phyloP scores from a whole-genome alignment of 2,329 filamentous ascomycete species.

The Penicillium occitanis region DNA sequence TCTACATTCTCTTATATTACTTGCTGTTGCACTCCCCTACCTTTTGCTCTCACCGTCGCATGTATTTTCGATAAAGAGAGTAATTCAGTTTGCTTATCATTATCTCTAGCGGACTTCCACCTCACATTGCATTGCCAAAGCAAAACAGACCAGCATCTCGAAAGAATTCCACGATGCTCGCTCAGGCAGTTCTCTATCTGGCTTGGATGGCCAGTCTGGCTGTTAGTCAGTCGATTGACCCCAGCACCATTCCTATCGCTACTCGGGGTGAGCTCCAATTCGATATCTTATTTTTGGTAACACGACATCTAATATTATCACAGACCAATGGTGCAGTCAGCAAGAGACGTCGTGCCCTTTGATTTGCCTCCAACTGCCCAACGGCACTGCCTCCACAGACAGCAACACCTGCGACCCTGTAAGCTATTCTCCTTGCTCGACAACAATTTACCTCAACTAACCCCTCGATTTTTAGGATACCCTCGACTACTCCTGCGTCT shows the following conservation, averaged over 20 bases:
- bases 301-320: background rate
- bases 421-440: slow-evolving; percentile 21
- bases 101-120: background rate
- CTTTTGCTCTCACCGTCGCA: background rate
- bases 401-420: slow-evolving; percentile 45
- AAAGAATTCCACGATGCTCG: slow-evolving; percentile 26
- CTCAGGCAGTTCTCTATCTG: slow-evolving; percentile 30
- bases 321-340: slow-evolving; percentile 46
- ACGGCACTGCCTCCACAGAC: slow-evolving; percentile 34
- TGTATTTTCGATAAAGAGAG: background rate
- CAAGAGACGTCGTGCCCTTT: slow-evolving; percentile 47
- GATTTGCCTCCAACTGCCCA: slow-evolving; percentile 45
- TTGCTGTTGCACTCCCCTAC: background rate
- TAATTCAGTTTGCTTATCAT: slow-evolving; percentile 10
- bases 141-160: background rate
- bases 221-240: slow-evolving; percentile 41
- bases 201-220: slow-evolving; percentile 34
- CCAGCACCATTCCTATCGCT: slow-evolving; percentile 34
- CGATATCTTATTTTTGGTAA: background rate
- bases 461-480: slow-evolving; percentile 33
- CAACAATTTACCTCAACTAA: slow-evolving; percentile 1
- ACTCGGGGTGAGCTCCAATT: slow-evolving; percentile 37
- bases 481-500: slow-evolving; percentile 59
- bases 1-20: slow-evolving; percentile 2
- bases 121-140: background rate